phyloP scores from a whole-genome alignment of 2,329 filamentous ascomycete species.

The Graphiopsis chlorocephala region DNA sequence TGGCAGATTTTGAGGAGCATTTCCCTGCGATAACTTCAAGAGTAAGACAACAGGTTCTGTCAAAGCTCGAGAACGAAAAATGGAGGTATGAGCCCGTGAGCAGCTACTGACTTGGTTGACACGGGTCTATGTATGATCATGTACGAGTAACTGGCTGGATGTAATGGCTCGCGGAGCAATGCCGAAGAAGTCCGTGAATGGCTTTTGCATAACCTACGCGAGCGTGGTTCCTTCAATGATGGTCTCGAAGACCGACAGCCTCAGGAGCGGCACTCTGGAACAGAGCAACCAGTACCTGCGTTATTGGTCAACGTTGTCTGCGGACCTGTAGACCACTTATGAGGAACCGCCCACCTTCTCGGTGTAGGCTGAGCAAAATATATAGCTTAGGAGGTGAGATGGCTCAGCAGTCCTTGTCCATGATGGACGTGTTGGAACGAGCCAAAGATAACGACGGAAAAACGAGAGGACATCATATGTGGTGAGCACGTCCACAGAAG shows the following conservation, averaged over 20 bases:
- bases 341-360: neutral
- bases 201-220: neutral
- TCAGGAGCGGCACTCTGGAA: neutral
- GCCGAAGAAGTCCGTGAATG: neutral
- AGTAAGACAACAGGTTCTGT: slow-evolving; percentile 4
- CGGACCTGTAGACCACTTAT: neutral
- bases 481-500: neutral
- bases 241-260: neutral
- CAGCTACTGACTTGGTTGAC: neutral
- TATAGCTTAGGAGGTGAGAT: neutral
- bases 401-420: neutral
- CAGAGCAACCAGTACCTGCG: neutral
- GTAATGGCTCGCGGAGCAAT: neutral
- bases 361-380: neutral
- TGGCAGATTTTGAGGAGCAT: slow-evolving; percentile 9
- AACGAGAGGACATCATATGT: neutral
- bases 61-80: slow-evolving; percentile 8
- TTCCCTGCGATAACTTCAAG: neutral
- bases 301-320: neutral
- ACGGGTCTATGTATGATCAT: neutral
- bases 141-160: neutral
- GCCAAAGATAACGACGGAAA: neutral
- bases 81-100: slow-evolving; percentile 14
- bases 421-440: neutral
- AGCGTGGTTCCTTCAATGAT: neutral